Evolutionary conservation across 2,329 filamentous ascomycete genomes (phyloP), one percentile per base, ranked within the genome.

Genomic region (Penicillium sp.): DNA sequence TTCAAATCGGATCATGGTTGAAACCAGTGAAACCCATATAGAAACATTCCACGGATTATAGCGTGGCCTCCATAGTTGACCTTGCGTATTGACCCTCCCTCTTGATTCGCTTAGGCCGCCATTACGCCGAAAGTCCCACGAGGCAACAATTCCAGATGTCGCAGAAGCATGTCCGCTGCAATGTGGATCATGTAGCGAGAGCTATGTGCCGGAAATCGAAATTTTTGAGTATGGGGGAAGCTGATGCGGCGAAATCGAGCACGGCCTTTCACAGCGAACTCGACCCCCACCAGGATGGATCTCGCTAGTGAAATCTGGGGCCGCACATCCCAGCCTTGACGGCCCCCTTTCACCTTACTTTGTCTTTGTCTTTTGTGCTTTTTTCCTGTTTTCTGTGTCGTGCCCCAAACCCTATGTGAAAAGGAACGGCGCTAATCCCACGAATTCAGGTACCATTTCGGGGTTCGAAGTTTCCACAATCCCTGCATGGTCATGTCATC

Each of bases 301-400:
- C 63, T 66, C 63, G 63, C 61, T 65, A 65, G 63, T 54, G 43
- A 63, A 67, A 67, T 62, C 64, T 67, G 64, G 64, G 64, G 64
- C 62, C 64, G 64, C 63, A 63, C 58, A 62, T 62, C 64, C 58
- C 57, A 57, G 53, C 60, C 54, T 62, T 58, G 50, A 64, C 50
- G n/a, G 19, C 39, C 39, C 19, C 19, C 39, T 39, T 39, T 42
- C 39, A 23, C 39, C 39, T 42, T 23, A 62, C 31, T 49, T 56
- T 35, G 37, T 29, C 49, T 42, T 46, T 54, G 14, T 43, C 19
- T 11, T 37, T 31, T 31, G 48, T n/a, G 19, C 11, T n/a, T 35
- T 27, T 48, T 19, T 25, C 8, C 19, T 23, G 23, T 21, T 47
- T 29, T 7, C 26, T 14, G 16, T 23, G n/a, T n/a, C 26, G 11